A percentile compares a stretch with the other conserved stretches of the same genome.
phyloP scores from a whole-genome alignment of 1,139 yeast genomes.

The Spencermartinsiella ligniputridi region DNA sequence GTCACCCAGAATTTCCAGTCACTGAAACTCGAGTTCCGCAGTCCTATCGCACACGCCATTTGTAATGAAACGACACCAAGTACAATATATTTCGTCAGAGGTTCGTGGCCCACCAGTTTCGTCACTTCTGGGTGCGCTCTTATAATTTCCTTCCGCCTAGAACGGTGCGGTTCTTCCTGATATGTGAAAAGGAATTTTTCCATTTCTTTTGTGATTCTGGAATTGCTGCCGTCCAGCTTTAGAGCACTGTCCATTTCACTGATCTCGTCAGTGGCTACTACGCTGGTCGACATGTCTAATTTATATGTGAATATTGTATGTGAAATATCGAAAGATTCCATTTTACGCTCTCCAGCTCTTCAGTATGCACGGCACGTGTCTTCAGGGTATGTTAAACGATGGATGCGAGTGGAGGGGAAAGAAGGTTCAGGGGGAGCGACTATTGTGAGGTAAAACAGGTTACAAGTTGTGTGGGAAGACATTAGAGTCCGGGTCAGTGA shows the following conservation, averaged over 20 bases:
- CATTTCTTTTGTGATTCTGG: background rate
- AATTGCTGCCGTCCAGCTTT: background rate
- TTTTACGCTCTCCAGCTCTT: too few species aligned
- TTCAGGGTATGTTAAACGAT: background rate
- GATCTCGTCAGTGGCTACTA: background rate
- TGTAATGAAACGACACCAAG: conserved; percentile 61
- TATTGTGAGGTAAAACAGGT: too few species aligned
- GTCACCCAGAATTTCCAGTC: conserved; percentile 52
- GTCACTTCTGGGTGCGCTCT: conserved; percentile 74
- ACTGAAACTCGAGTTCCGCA: conserved; percentile 53
- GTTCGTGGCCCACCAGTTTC: conserved; percentile 82
- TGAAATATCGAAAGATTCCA: too few species aligned
- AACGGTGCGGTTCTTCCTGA: conserved; percentile 74
- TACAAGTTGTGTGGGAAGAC: too few species aligned
- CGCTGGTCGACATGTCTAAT: background rate
- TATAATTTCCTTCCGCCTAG: conserved; percentile 67
- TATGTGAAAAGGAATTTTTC: conserved; percentile 71
- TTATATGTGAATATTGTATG: too few species aligned
- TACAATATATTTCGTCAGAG: conserved; percentile 74
- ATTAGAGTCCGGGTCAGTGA: too few species aligned
- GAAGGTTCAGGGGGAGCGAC: too few species aligned
- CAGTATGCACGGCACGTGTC: background rate
- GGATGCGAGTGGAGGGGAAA: too few species aligned
- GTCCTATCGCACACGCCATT: conserved; percentile 53
- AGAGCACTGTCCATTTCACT: background rate